Percentiles rank a stretch among this genome's conserved stretches.
Conservation (phyloP, 768 basidiomycete genomes). For the Termitomyces eurrhizus region DNA sequence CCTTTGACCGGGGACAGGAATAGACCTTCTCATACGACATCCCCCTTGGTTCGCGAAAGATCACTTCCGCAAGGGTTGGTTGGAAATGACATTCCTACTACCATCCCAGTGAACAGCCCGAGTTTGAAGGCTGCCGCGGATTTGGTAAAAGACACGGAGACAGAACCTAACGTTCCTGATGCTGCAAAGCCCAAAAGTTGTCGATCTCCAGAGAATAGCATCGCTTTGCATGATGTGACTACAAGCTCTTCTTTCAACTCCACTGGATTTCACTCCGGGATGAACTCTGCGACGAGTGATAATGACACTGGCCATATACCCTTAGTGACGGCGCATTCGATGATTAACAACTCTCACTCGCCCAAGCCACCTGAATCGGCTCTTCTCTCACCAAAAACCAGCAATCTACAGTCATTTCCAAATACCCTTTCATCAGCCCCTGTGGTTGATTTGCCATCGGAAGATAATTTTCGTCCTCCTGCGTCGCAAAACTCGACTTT, state of each 20-base stretch:
- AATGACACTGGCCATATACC: not conserved
- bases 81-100: not conserved
- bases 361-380: not conserved
- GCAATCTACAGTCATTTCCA: not conserved
- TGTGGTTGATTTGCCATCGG: too few species aligned
- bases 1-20: not conserved
- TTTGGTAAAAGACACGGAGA: not conserved
- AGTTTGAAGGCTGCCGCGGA: not conserved
- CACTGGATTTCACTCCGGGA: not conserved
- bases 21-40: not conserved
- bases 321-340: not conserved
- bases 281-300: not conserved
- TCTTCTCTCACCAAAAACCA: not conserved
- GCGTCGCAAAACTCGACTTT: not conserved
- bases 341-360: not conserved
- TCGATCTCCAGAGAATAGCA: not conserved
- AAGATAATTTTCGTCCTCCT: too few species aligned
- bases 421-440: not conserved
- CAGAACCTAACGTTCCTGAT: not conserved
- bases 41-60: not conserved
- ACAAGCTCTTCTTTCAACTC: not conserved
- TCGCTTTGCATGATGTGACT: not conserved
- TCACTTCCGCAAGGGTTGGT: not conserved
- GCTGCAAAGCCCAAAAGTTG: not conserved
- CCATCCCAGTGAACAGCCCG: too few species aligned